Evolutionary conservation across 805 yeast genomes (phyloP).

Genomic region (Candida morakotiae): DNA sequence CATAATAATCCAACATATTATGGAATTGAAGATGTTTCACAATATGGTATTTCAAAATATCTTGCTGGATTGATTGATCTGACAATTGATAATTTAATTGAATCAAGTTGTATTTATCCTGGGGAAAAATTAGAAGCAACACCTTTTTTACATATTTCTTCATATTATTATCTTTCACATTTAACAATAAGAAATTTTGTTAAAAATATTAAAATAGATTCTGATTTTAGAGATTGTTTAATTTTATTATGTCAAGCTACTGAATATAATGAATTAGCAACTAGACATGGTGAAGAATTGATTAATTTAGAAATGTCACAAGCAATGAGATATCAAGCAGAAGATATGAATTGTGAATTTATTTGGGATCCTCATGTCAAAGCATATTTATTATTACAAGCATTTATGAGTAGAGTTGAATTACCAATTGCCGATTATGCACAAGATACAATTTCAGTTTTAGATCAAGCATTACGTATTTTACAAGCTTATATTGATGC

Average conservation of each 20-base stretch:
- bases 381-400: slow-evolving; percentile 68
- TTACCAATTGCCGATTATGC: slow-evolving; percentile 92
- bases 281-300: slow-evolving; percentile 87
- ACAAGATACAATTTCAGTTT: slow-evolving; percentile 88
- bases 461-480: slow-evolving; percentile 92
- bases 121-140: slow-evolving; percentile 57
- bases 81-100: slow-evolving; percentile 61
- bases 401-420: slow-evolving; percentile 65
- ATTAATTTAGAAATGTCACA: slow-evolving; percentile 81
- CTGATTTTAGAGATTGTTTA: slow-evolving; percentile 60
- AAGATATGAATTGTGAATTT: slow-evolving; percentile 52
- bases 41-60: slow-evolving; percentile 54
- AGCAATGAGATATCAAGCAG: slow-evolving; percentile 60
- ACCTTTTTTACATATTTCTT: slow-evolving; percentile 77
- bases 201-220: slow-evolving; percentile 43
- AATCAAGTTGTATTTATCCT: slow-evolving; percentile 64
- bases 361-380: slow-evolving; percentile 90
- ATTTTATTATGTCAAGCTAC: slow-evolving; percentile 55
- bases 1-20: slow-evolving; percentile 77
- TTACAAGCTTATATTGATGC: slow-evolving; percentile 90
- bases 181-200: slow-evolving; percentile 74
- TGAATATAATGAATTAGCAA: slow-evolving; percentile 85
- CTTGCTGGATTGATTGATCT: slow-evolving; percentile 64
- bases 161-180: slow-evolving; percentile 91
- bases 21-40: slow-evolving; percentile 59